A percentile compares a stretch with the other conserved stretches of the same genome.
These are phyloP conservation scores for Moelleriella libera DNA, from an alignment of 2,329 filamentous ascomycete species.

Conservation along the genomic window DNA sequence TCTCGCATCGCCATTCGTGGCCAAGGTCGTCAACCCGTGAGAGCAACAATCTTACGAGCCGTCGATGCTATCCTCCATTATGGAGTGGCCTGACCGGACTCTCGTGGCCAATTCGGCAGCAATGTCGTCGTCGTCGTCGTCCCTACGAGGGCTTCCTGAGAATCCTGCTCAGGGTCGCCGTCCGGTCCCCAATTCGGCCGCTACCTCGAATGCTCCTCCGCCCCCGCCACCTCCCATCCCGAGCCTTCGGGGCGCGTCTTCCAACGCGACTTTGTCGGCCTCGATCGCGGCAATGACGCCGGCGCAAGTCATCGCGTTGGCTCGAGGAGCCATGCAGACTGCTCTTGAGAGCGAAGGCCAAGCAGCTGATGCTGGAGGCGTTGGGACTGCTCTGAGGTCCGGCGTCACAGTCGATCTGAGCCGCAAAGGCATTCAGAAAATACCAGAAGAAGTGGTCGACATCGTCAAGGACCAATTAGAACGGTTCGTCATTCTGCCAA, in stretches of 20 bases:
- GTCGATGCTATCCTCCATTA: conserved; percentile 11
- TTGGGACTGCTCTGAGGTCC: conserved; percentile 47
- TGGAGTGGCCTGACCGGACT: conserved; percentile 21
- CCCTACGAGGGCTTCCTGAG: conserved; percentile 24
- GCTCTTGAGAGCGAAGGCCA: conserved; percentile 54
- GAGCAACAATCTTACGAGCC: conserved; percentile 4
- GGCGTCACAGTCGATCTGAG: conserved; percentile 70
- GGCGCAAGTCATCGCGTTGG: conserved; percentile 49
- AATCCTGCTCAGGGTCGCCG: conserved; percentile 23
- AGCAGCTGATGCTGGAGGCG: conserved; percentile 42
- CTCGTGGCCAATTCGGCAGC: conserved; percentile 9
- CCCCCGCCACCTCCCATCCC: conserved; percentile 31
- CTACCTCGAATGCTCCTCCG: conserved; percentile 24
- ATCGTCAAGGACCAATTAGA: conserved; percentile 63
- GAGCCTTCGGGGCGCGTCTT: conserved; percentile 30
- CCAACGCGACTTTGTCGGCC: conserved; percentile 32
- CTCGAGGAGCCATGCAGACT: conserved; percentile 51
- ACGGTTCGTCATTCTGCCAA: conserved; percentile 33
- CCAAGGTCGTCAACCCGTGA: conserved; percentile 1
- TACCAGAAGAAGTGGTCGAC: conserved; percentile 62
- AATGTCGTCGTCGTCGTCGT: conserved; percentile 12
- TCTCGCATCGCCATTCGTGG: background rate
- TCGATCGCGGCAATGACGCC: conserved; percentile 37
- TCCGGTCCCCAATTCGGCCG: conserved; percentile 21
- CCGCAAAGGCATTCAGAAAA: conserved; percentile 55